Evolutionary conservation across 2,329 filamentous ascomycete species (phyloP).

Genomic region (Plenodomus tracheiphilus): DNA sequence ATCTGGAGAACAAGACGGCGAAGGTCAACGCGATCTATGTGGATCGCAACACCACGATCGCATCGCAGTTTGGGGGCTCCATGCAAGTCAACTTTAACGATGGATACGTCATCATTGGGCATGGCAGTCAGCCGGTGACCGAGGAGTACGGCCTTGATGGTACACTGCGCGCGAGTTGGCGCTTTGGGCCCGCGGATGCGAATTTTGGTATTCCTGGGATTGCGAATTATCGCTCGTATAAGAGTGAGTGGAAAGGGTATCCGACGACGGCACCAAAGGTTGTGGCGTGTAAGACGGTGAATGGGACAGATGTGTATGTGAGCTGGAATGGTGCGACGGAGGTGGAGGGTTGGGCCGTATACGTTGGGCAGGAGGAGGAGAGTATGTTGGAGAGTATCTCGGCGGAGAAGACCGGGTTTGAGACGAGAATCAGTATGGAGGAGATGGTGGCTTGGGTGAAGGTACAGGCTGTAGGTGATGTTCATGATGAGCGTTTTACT

Average conservation of each 20-base stretch:
- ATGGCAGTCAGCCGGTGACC: constrained; percentile 7
- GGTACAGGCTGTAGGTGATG: neutral
- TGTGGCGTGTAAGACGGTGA: constrained; percentile 3
- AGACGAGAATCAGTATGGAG: neutral
- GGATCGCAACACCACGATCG: too few relatives aligned
- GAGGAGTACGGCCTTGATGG: constrained; percentile 10
- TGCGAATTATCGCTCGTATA: constrained; percentile 12
- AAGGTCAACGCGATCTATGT: neutral
- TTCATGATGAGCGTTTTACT: too few relatives aligned
- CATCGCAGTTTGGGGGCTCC: too few relatives aligned
- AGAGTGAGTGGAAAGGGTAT: constrained; percentile 9
- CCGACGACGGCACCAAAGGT: constrained; percentile 6
- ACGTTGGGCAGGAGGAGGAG: neutral
- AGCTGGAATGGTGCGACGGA: constrained; percentile 15
- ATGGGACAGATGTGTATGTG: constrained; percentile 10
- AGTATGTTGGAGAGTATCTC: neutral
- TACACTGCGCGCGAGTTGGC: constrained; percentile 4
- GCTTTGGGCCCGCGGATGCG: constrained; percentile 4
- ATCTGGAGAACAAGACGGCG: constrained; percentile 6
- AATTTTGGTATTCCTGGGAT: neutral
- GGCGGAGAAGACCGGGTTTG: constrained; percentile 1
- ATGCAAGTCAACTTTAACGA: neutral
- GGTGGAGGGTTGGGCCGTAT: constrained; percentile 3
- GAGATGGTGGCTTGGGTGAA: neutral
- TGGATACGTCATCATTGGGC: constrained; percentile 5